Evolutionary conservation across 768 basidiomycete species (phyloP).

Genomic region (Arthromyces matolae): DNA sequence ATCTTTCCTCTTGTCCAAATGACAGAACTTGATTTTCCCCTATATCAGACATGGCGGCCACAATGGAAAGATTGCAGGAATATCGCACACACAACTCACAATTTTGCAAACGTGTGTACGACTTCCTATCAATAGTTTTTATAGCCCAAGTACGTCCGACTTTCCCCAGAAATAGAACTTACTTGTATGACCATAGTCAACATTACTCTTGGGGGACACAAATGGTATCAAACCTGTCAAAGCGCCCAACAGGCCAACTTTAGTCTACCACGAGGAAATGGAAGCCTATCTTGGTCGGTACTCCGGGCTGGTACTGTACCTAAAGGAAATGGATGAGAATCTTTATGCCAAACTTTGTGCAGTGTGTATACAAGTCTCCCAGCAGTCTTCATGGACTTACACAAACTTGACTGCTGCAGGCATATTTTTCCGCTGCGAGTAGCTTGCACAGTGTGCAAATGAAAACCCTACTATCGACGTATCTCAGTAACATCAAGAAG

Average conservation of each 20-base stretch:
- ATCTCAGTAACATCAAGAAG: slow-evolving; percentile 60
- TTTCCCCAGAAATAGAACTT: slow-evolving; percentile 4
- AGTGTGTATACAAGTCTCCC: slow-evolving; percentile 48
- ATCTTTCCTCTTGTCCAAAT: too few species aligned
- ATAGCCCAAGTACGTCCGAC: slow-evolving; percentile 67
- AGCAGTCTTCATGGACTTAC: too few species aligned
- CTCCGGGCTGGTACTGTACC: slow-evolving; percentile 83
- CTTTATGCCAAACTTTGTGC: slow-evolving; percentile 88
- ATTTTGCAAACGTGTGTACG: slow-evolving; percentile 88
- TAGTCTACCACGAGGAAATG: slow-evolving; percentile 65
- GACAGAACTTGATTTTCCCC: too few species aligned
- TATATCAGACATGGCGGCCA: slow-evolving; percentile 99
- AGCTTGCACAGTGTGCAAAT: slow-evolving; percentile 81
- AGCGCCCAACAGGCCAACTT: slow-evolving; percentile 41
- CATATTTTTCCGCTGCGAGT: slow-evolving; percentile 86
- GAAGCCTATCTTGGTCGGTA: slow-evolving; percentile 86
- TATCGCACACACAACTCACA: slow-evolving; percentile 87
- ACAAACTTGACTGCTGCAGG: slow-evolving; percentile 52
- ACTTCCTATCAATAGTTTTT: slow-evolving; percentile 90
- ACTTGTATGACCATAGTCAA: slow-evolving; percentile 41
- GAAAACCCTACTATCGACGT: slow-evolving; percentile 61
- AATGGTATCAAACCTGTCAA: slow-evolving; percentile 49
- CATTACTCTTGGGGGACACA: slow-evolving; percentile 61
- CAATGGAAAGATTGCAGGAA: slow-evolving; percentile 88
- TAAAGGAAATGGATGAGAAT: slow-evolving; percentile 94